phyloP scores from a whole-genome alignment of 306 rosid species.

The Parietaria judaica region DNA sequence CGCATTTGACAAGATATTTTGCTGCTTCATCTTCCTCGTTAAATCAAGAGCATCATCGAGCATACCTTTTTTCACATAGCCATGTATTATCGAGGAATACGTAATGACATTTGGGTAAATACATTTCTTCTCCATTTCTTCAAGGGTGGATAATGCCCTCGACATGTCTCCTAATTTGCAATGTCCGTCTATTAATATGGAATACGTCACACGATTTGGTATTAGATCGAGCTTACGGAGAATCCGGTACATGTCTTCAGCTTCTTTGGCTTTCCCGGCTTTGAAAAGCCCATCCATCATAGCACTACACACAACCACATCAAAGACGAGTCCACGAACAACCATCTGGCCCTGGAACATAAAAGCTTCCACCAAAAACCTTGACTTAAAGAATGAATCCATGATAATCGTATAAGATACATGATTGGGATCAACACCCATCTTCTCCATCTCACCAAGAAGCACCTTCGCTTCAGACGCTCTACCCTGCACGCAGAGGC shows the following conservation, averaged over 20 bases:
- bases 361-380: constrained; percentile 54
- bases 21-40: constrained; percentile 47
- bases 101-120: constrained; percentile 57
- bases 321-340: constrained; percentile 60
- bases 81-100: constrained; percentile 68
- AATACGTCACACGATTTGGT: constrained; percentile 65
- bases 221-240: constrained; percentile 42
- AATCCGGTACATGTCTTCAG: constrained; percentile 45
- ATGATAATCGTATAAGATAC: constrained; percentile 58
- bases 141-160: constrained; percentile 43
- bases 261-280: constrained; percentile 50
- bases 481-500: constrained; percentile 70
- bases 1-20: constrained; percentile 54
- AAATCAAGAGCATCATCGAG: constrained; percentile 49
- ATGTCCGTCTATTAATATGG: constrained; percentile 59
- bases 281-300: constrained; percentile 75
- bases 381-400: constrained; percentile 53
- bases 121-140: constrained; percentile 49
- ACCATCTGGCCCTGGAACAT: constrained; percentile 61
- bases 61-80: constrained; percentile 74
- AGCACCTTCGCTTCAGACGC: constrained; percentile 52
- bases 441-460: constrained; percentile 63
- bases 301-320: constrained; percentile 56
- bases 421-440: constrained; percentile 65
- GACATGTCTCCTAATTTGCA: constrained; percentile 66